A percentile compares a stretch with the other conserved stretches of the same genome.
Evolutionary conservation across 1,284 basidiomycete genomes (phyloP).

Genomic region (Polyporus tsugae): DNA sequence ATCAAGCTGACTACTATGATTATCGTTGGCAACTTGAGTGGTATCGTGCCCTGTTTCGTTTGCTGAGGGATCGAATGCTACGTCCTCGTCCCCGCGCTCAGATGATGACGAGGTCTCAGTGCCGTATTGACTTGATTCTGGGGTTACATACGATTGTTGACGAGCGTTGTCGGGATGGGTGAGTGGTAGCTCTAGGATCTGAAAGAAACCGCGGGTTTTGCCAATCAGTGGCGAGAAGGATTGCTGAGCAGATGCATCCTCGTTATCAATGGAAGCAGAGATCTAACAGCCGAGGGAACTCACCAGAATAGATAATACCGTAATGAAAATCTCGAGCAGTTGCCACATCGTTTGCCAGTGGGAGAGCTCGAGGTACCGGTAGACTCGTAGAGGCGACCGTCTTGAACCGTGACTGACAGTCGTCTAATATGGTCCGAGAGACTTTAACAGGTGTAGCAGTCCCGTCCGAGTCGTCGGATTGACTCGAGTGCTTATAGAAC

Average conservation of each 20-base stretch:
- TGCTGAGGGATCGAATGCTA: not conserved
- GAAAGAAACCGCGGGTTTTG: not conserved
- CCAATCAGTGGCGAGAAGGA: conserved; percentile 6
- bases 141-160: not conserved
- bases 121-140: not conserved
- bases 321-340: not conserved
- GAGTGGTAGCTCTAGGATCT: not conserved
- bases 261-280: too few relatives aligned
- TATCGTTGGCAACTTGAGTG: not conserved
- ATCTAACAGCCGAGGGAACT: not conserved
- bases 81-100: not conserved
- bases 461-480: not conserved
- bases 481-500: not conserved
- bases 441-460: not conserved
- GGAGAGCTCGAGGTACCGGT: not conserved
- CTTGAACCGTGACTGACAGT: too few relatives aligned
- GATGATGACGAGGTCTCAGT: not conserved
- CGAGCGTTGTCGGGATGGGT: conserved; percentile 11
- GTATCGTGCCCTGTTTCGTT: not conserved
- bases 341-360: not conserved
- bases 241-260: not conserved
- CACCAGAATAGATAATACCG: not conserved
- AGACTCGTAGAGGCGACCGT: too few relatives aligned
- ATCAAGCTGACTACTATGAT: not conserved
- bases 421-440: not conserved